Base-by-base conservation (phyloP, 2,329 filamentous ascomycete species). In the Beauveria medogensis region DNA sequence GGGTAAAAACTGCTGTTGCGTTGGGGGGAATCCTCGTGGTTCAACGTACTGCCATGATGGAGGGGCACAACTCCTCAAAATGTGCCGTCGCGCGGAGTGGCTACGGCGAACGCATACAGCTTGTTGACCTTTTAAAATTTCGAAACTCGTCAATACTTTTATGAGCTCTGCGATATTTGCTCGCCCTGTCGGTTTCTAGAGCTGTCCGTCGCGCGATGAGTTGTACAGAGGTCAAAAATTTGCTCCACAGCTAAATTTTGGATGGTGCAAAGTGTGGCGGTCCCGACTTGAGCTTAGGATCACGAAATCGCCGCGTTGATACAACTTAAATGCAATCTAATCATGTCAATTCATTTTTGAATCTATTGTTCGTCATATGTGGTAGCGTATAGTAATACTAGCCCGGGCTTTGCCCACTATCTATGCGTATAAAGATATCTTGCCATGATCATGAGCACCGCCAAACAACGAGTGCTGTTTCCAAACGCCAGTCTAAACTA, bases 371-470 rank as follows among this genome's bases (percentile, higher is more conserved):
- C 37, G 37, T 59, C 28, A 46, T 53, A 53, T 44, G 56, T 53
- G 24, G 41, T 53, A 24, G 30, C 40, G 48, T 46, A 41, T 53
- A 55, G 40, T 40, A 34, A 60, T 54, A 5, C 50, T 48, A 46
- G 50, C 6, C 22, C 3, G 48, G 48, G 48, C 30, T 40, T 41
- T 18, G 50, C 58, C 58, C 50, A 40, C 43, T 54, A 60, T 60
- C 50, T 60, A 60, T 59, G 40, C 37, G 7, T 41, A 22, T 51
- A 54, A 48, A 48, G 18, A 60, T 63, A 54, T 59, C 46, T 20
- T 34, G 55, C 60, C 63, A 59, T 63, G 7, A 37, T 57, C 48
- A 53, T 60, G 43, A 57, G 54, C 51, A 55, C 55, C 26, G 41
- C 47, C 57, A 62, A 46, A 43, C 5, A 12, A n/a, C 46, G n/a